Conservation (phyloP, 176 grass and related monocot species). For the Paspalum vaginatum region DNA sequence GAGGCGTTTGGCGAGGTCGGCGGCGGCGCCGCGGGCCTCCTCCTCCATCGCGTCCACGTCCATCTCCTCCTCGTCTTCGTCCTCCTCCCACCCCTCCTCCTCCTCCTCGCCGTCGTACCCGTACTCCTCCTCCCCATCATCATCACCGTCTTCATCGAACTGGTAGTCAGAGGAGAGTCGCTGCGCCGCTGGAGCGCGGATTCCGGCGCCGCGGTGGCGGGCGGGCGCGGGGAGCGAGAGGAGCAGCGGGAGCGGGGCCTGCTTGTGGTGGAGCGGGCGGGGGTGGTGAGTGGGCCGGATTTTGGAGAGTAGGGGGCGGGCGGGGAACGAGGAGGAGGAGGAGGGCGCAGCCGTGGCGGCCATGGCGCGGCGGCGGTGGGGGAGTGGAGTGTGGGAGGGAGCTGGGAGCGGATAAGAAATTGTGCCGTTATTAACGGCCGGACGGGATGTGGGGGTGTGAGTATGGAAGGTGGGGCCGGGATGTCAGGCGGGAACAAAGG, state of each 20-base stretch:
- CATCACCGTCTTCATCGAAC: slow-evolving; percentile 25
- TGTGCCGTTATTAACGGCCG: slow-evolving; percentile 12
- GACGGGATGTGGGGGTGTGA: background rate
- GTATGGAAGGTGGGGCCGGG: background rate
- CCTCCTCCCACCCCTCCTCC: background rate
- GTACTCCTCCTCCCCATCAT: background rate
- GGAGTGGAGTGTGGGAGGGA: background rate
- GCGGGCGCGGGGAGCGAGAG: slow-evolving; percentile 32
- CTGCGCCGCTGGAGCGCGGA: slow-evolving; percentile 14
- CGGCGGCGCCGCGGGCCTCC: slow-evolving; percentile 69
- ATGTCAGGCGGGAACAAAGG: background rate
- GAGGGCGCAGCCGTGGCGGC: slow-evolving; percentile 36
- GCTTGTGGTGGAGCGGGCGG: background rate
- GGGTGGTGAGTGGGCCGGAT: background rate
- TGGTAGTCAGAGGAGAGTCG: background rate
- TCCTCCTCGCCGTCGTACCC: slow-evolving; percentile 22
- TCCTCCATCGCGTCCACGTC: slow-evolving; percentile 81
- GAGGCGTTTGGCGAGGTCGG: slow-evolving; percentile 59
- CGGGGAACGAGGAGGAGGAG: slow-evolving; percentile 26
- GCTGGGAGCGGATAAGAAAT: slow-evolving; percentile 8
- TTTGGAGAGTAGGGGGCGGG: slow-evolving; percentile 15
- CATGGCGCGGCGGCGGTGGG: slow-evolving; percentile 29
- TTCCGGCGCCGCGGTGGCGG: background rate
- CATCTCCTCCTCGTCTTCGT: slow-evolving; percentile 41
- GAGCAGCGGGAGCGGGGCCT: slow-evolving; percentile 12